These are phyloP conservation scores for Polygonum maritimum DNA, from an alignment of 148 eudicot genomes.

Conservation along the genomic window DNA sequence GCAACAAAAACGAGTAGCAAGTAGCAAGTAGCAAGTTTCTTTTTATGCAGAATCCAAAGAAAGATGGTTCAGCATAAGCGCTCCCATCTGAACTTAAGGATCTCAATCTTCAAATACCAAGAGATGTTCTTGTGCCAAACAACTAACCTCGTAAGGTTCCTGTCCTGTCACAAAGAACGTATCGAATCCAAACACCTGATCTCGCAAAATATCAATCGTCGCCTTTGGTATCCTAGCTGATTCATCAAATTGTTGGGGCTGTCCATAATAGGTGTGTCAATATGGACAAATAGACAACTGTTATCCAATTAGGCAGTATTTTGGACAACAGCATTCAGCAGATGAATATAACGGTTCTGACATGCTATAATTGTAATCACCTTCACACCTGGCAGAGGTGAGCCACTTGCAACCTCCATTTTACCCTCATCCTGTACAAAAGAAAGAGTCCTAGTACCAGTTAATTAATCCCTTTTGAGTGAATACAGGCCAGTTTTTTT, in stretches of 20 bases:
- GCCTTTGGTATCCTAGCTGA: conserved; percentile 70
- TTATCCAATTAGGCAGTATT: background rate
- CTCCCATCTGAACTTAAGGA: background rate
- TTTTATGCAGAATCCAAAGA: background rate
- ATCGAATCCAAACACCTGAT: conserved; percentile 97
- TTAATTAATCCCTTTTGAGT: background rate
- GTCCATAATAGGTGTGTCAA: conserved; percentile 9
- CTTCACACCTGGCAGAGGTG: conserved; percentile 98
- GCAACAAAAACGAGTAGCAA: background rate
- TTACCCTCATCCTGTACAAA: conserved; percentile 43
- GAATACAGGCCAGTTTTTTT: background rate
- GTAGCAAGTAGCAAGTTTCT: background rate
- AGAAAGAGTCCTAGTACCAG: conserved; percentile 3
- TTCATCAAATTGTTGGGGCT: conserved; percentile 72
- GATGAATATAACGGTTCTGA: conserved; percentile 1
- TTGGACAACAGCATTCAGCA: background rate
- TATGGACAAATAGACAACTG: background rate
- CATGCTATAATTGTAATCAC: conserved; percentile 37
- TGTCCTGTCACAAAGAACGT: conserved; percentile 90
- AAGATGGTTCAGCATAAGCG: background rate
- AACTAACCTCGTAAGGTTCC: conserved; percentile 94
- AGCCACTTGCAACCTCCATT: conserved; percentile 70
- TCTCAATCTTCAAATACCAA: background rate
- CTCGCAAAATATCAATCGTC: conserved; percentile 68
- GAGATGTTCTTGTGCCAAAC: background rate